Evolutionary conservation across 192 early-diverging fungal genomes (phyloP), one percentile per base, ranked within the genome.

Genomic region (Coemansia sp.): DNA sequence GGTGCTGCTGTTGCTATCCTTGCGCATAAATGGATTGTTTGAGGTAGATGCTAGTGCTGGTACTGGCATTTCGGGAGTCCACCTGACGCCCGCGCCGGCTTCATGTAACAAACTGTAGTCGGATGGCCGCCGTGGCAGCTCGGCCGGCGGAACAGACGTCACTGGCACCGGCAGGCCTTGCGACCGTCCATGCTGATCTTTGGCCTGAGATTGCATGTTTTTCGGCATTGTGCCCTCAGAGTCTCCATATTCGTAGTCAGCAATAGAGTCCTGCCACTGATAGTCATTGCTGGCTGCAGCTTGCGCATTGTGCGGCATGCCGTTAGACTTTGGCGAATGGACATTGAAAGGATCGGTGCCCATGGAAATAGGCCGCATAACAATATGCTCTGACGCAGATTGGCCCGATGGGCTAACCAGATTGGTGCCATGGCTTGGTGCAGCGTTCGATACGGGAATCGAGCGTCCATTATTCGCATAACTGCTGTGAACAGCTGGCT

Each of bases 361-460:
- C 14, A 60, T 67, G 15, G 76, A 74, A 8, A 79, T 63, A 11
- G 76, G 76, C 6, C 71, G 71, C 34, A 79, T 60, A 2, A 79
- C 71, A 36, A 79, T 63, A 15, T 68, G 60, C 24, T 79, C 76
- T 10, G 66, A 56, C 2, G 60, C 56, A 0, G 61, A 50, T 25
- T 79, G 67, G 14, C 59, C 65, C 12, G 76, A 40, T 21, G 56
- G 44, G 14, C 58, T 64, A 14, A 56, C 26, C 18, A 37, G 6
- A 15, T 48, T 48, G 47, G 24, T 23, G 7, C 49, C 3, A 23
- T 12, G 52, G 14, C 25, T 26, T 28, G 52, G 26, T 28, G 5
- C 25, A 12, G 2, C 54, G 25, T 8, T 21, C 5, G 36, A 7
- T 14, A 14, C 18, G 1, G 31, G n/a, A 18, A n/a, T 34, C 20